Evolutionary conservation across 2,329 filamentous ascomycete genomes (phyloP), one percentile per base, ranked within the genome.

Genomic region (Colletotrichum spaethianum): DNA sequence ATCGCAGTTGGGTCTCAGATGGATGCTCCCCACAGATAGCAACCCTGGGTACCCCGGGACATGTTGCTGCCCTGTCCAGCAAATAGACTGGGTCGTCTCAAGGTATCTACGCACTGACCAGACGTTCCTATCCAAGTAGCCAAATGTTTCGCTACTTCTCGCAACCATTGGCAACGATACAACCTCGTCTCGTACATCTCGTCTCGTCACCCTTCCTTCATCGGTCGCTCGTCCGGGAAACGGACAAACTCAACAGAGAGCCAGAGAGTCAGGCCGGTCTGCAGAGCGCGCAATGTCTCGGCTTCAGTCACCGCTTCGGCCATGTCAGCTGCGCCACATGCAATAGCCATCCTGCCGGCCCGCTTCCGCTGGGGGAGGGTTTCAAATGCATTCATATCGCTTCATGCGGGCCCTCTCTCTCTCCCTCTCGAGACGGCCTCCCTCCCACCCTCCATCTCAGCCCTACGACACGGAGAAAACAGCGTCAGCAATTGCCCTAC

Each of bases 301-400:
- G 60, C 60, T 50, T 40, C 28, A 52, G 44, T 72, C 70, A 72
- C 70, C 65, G 65, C 70, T 72, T 60, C 60, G 36, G 67, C 46
- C 62, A 59, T 63, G 66, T 64, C 65, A 60, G 66, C 70, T 72
- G 59, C 70, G 70, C 70, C 70, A 69, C 70, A 60, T 60, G 44
- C 53, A 64, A 69, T 33, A 28, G 31, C 40, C 42, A 59, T 62
- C 52, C 44, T 63, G 64, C 44, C 64, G 64, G 52, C 69, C 57
- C 69, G 65, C 69, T 59, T 72, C 65, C 44, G 59, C 44, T 63
- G 42, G 3, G 7, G 28, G 56, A 26, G n/a, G 69, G 69, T 52
- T 59, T 60, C 46, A 40, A 44, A 55, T 55, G 69, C 69, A 55
- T 53, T 60, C 69, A 46, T 63, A 46, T 63, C 59, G n/a, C 38